A percentile compares a stretch with the other conserved stretches of the same genome.
Evolutionary conservation across 2,329 filamentous ascomycete genomes (phyloP).

Genomic region (Escovopsis sp.): DNA sequence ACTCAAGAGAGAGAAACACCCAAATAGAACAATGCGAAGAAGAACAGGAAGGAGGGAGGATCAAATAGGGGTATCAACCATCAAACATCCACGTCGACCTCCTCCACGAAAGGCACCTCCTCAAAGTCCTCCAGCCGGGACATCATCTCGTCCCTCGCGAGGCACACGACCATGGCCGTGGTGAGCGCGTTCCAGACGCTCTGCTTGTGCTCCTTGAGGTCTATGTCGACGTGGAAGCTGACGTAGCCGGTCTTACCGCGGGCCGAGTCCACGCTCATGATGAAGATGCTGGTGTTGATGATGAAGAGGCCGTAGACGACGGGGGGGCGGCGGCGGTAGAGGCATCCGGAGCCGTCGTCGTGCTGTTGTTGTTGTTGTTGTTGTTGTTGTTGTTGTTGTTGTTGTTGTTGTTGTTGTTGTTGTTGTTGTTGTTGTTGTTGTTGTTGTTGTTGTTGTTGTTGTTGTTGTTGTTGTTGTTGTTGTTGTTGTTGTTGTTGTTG

Average conservation of each 20-base stretch:
- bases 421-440: not conserved
- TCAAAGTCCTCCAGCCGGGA: slow-evolving; percentile 21
- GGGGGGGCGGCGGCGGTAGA: slow-evolving; percentile 19
- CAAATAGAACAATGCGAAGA: not conserved
- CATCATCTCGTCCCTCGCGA: slow-evolving; percentile 25
- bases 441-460: too few relatives aligned
- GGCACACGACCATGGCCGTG: slow-evolving; percentile 23
- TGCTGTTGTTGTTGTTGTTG: too few relatives aligned
- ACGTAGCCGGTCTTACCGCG: slow-evolving; percentile 20
- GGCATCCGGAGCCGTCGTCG: not conserved
- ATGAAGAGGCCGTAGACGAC: slow-evolving; percentile 30
- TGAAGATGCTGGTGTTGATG: slow-evolving; percentile 22
- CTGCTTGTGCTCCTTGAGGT: slow-evolving; percentile 23
- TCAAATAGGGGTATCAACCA: too few relatives aligned
- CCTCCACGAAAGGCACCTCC: slow-evolving; percentile 7
- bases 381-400: too few relatives aligned
- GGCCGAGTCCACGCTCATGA: slow-evolving; percentile 24
- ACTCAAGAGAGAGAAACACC: not conserved
- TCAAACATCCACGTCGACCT: slow-evolving; percentile 23
- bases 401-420: slow-evolving; percentile 4
- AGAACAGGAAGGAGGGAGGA: not conserved
- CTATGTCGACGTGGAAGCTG: slow-evolving; percentile 27
- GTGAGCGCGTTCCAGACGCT: slow-evolving; percentile 31
- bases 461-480: too few relatives aligned
- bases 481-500: too few relatives aligned